Evolutionary conservation across 495 filamentous ascomycete species (phyloP).

Genomic region (Aspergillus coremiiformis): DNA sequence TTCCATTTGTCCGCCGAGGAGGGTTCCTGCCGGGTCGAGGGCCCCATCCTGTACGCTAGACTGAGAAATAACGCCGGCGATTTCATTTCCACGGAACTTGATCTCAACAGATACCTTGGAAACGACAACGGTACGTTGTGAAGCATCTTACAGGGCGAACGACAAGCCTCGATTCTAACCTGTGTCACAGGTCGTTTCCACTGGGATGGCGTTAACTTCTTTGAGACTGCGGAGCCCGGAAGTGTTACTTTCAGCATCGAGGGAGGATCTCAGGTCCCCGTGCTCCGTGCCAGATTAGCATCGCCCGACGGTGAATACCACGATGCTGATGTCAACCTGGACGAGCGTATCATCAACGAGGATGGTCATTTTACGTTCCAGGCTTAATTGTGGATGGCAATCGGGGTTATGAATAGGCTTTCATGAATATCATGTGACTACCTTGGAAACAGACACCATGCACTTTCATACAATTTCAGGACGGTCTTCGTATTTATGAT

Average conservation of each 20-base stretch:
- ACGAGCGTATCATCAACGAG: slow-evolving; percentile 34
- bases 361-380: slow-evolving; percentile 29
- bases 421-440: not conserved
- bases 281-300: slow-evolving; percentile 30
- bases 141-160: not conserved
- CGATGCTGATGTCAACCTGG: slow-evolving; percentile 33
- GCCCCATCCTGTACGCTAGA: slow-evolving; percentile 32
- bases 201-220: slow-evolving; percentile 40
- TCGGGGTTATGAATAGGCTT: too few species aligned
- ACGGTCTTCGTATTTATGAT: too few species aligned
- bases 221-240: slow-evolving; percentile 21
- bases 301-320: slow-evolving; percentile 19
- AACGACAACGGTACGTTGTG: slow-evolving; percentile 36
- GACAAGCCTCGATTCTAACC: not conserved
- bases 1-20: slow-evolving; percentile 36
- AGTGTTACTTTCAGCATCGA: slow-evolving; percentile 33
- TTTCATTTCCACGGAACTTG: slow-evolving; percentile 24
- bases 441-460: not conserved
- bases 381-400: slow-evolving; percentile 4
- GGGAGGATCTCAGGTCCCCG: slow-evolving; percentile 30
- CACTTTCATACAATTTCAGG: too few species aligned
- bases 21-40: slow-evolving; percentile 35
- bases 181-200: slow-evolving; percentile 30
- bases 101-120: slow-evolving; percentile 37
- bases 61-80: slow-evolving; percentile 25